Base-by-base conservation (phyloP, 2,329 filamentous ascomycete genomes). In the Xylariaceae sp. region DNA sequence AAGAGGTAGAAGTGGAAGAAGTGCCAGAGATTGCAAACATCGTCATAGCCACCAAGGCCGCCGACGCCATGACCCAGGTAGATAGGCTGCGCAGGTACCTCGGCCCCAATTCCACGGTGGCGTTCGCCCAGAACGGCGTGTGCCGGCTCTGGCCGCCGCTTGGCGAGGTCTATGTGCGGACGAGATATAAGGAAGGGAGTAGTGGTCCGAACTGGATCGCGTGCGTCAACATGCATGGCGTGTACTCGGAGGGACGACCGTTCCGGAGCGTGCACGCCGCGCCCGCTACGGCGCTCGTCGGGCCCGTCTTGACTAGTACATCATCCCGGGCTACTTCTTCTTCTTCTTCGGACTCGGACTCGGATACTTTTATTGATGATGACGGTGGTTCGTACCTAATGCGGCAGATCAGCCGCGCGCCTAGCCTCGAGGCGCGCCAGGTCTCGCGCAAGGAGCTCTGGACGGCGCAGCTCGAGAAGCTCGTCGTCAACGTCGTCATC, bases 101-200 rank as follows among this genome's bases (percentile, higher is more conserved):
- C 2, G 72, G 78, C 46, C 60, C 65, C 3, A 61, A 70, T 3
- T 86, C 81, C n/a, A 84, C 85, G 0, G 76, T 96, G n/a, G 71
- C 83, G 9, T 85, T 96, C 53, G 66, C 87, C 16, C 89, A 96
- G 53, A 95, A 95, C 53, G 90, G 90, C 32, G 84, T 96, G 78
- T 88, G 85, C 21, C 71, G 68, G 48, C 59, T 76, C 12, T 78
- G 74, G 74, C 73, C 73, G 16, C 74, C 74, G 6, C 57, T 68
- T 34, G 72, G 73, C 3, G 48, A 51, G 3, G 42, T 55, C 1
- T 77, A 76, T 52, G 58, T 60, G 24, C 46, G 52, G 2, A 54
- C 62, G 37, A 62, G 72, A 13, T 75, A 67, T 38, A 31, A 34
- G 2, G 34, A 40, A 12, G 54, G 50, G 9, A 41, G 21, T 24